Evolutionary conservation across 495 filamentous ascomycete species (phyloP), one percentile per base, ranked within the genome.

Genomic region (Hypoxylon lienhwacheense): DNA sequence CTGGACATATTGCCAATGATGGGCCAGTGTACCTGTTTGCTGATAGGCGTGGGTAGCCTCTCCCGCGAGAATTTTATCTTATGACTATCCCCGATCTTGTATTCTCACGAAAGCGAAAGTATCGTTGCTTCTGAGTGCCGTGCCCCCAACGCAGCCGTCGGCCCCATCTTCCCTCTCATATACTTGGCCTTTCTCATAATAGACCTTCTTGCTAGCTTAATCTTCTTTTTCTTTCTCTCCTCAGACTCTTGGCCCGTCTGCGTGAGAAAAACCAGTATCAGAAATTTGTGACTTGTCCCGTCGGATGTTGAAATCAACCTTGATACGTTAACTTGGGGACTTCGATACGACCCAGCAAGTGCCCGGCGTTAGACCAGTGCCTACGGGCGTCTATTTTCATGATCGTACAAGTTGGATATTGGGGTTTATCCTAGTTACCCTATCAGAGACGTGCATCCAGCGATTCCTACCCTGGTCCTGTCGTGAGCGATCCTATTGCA

Each of bases 401-500:
- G 44, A 51, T 59, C 61, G 56, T 56, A 47, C 61, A 36, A 61
- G 53, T 58, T 57, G 53, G 64, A 64, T 52, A 65, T 66, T 66
- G 61, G 61, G 53, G 50, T 57, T 53, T 47, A 14, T 49, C 34
- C 49, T 47, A 61, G 41, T 53, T 50, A 48, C 39, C 65, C 65
- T 68, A 68, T 66, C 65, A 65, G 49, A 57, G 47, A 28, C 53
- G 34, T 40, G 42, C 39, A 33, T 58, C 52, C 36, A 36, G 55
- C 36, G 46, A 61, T 46, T 55, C 48, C 45, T 46, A 28, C 40
- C 58, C 57, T 59, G 42, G 45, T 52, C 32, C 59, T 55, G 55
- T 48, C 53, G 63, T 66, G 59, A 66, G 59, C 55, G 50, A 63
- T 68, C 59, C 51, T 56, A 61, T 68, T 68, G 66, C 63, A 56